Conservation (phyloP, 208 protist species). For the Naegleria gruberi region DNA sequence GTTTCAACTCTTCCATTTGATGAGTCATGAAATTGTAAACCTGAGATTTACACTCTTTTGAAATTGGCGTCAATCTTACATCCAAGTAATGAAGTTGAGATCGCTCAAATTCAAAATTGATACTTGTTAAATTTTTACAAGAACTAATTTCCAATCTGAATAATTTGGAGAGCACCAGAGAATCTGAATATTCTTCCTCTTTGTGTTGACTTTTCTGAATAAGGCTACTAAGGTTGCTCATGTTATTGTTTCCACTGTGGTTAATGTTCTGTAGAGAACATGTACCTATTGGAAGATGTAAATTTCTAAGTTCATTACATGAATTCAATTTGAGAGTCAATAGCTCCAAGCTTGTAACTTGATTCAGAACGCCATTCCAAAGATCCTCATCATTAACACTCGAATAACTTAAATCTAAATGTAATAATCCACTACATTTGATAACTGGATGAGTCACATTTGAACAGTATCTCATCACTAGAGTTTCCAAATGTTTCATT, state of each 20-base stretch:
- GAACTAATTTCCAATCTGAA: neutral
- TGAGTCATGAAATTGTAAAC: neutral
- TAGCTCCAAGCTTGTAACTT: neutral
- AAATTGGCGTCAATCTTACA: neutral
- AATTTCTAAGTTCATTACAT: neutral
- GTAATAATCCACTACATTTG: neutral
- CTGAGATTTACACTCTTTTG: too few relatives aligned
- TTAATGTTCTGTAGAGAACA: too few relatives aligned
- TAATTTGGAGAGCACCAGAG: neutral
- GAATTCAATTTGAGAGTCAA: neutral
- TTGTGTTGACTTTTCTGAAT: too few relatives aligned
- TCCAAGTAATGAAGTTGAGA: neutral
- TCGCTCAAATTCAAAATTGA: neutral
- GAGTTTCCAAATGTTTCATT: neutral
- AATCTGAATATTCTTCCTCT: too few relatives aligned
- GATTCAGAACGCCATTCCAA: neutral
- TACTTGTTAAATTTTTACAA: neutral
- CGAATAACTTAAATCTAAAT: neutral
- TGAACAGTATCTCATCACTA: neutral
- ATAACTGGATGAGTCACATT: neutral
- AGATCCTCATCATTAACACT: neutral
- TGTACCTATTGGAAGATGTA: neutral
- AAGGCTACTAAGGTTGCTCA: too few relatives aligned
- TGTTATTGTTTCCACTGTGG: too few relatives aligned
- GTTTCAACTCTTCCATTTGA: neutral